Conservation (phyloP, 108 stramenopile genomes). For the Seminavis robusta region DNA sequence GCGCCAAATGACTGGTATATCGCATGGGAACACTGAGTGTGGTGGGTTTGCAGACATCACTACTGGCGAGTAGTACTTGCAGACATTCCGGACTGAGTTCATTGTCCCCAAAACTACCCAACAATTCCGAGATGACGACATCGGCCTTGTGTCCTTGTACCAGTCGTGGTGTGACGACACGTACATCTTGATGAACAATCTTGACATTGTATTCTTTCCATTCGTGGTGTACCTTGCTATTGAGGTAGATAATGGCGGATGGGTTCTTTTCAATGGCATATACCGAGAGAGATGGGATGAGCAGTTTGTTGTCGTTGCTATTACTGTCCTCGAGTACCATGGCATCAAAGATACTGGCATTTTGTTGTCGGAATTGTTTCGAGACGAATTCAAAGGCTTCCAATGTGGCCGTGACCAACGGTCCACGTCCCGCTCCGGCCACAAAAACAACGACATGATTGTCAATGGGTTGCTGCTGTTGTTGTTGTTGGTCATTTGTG, state of each 20-base stretch:
- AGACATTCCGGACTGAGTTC: slow-evolving; percentile 98
- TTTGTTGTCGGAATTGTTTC: slow-evolving; percentile 14
- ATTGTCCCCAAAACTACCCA: slow-evolving; percentile 98
- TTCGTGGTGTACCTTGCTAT: slow-evolving; percentile 52
- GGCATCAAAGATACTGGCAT: too few species aligned
- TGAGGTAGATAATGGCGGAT: slow-evolving; percentile 92
- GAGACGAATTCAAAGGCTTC: slow-evolving; percentile 32
- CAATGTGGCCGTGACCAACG: slow-evolving; percentile 85
- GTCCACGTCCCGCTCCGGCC: slow-evolving; percentile 97
- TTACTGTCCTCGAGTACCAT: too few species aligned
- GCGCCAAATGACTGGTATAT: slow-evolving; percentile 91
- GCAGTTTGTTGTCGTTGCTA: too few species aligned
- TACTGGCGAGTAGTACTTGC: slow-evolving; percentile 81
- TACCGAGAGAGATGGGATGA: slow-evolving; percentile 47
- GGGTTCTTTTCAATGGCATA: slow-evolving; percentile 96
- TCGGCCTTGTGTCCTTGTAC: slow-evolving; percentile 58
- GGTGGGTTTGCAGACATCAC: slow-evolving; percentile 66
- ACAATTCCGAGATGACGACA: slow-evolving; percentile 93
- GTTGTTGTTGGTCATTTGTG: slow-evolving; percentile 8
- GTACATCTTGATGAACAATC: slow-evolving; percentile 92
- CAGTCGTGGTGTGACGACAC: slow-evolving; percentile 45
- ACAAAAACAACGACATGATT: slow-evolving; percentile 80
- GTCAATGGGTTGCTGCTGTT: too few species aligned
- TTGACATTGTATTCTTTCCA: slow-evolving; percentile 75
- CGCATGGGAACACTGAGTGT: slow-evolving; percentile 68